Evolutionary conservation across 2,329 filamentous ascomycete species (phyloP), one percentile per base, ranked within the genome.

Genomic region (Microdochium nivale): DNA sequence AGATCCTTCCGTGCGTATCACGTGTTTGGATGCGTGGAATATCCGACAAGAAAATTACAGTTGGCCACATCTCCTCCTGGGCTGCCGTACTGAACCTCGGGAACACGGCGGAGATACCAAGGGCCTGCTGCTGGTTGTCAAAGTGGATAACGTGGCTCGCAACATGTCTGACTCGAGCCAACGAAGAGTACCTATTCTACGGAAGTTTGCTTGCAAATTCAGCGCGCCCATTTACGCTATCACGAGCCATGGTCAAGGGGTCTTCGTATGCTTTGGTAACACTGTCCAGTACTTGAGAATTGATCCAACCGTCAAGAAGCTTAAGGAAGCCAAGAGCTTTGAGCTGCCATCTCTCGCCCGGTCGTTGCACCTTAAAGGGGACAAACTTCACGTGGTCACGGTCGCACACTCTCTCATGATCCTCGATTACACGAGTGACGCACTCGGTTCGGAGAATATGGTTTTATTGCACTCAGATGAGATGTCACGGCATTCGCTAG

Each of bases 201-300:
- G 40, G n/a, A 44, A 44, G 40, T 44, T 23, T 19, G 40, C 40
- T 19, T 19, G 40, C 40, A 44, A 44, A 13, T 44, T 44, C 19
- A 19, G 14, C 40, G 40, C 40, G 0, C 75, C 82, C 0, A 75
- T 87, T 1, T 79, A 77, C 57, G 74, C 81, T 1, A 73, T 84
- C 1, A 67, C 78, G 1, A 74, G 78, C 4, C 77, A 79, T 53
- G 71, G 74, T 3, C 71, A 79, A 52, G 71, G 80, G 53, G 64
- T 87, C 48, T 75, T 86, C 56, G 75, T 78, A 66, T 78, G 81
- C 62, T 66, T 72, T 55, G 71, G 84, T 54, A 67, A 62, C 14
- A 71, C 62, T 1, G 62, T 90, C 1, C 72, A 79, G 49, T 84
- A 79, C 71, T 75, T 81, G 37, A 66, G 73, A 19, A 70, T 85